These are phyloP conservation scores for Raffaelea albimanens DNA, from an alignment of 2,329 filamentous ascomycete genomes.

Conservation along the genomic window DNA sequence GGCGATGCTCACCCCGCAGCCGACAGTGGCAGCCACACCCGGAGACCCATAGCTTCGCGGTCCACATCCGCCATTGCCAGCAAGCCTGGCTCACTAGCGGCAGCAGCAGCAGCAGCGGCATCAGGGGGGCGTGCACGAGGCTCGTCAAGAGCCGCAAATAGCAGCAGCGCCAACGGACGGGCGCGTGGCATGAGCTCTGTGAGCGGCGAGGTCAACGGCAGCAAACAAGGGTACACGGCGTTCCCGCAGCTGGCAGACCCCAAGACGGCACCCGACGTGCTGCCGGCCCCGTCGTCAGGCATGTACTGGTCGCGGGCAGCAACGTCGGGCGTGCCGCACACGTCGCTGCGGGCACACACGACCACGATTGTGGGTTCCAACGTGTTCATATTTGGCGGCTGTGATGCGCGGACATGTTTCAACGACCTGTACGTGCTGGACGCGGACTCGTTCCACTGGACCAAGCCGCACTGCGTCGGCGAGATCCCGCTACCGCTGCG, in stretches of 20 bases:
- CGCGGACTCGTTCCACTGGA: conserved; percentile 63
- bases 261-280: conserved; percentile 47
- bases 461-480: conserved; percentile 52
- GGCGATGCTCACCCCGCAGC: conserved; percentile 4
- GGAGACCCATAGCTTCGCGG: conserved; percentile 33
- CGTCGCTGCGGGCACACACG: conserved; percentile 56
- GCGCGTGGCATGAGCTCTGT: conserved; percentile 9
- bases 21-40: conserved; percentile 22
- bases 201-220: conserved; percentile 14
- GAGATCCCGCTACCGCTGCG: conserved; percentile 56
- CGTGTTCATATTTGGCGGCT: conserved; percentile 60
- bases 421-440: conserved; percentile 62
- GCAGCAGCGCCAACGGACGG: neutral
- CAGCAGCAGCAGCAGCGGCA: neutral
- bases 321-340: conserved; percentile 52
- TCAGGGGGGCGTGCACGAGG: neutral
- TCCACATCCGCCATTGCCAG: conserved; percentile 43
- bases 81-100: conserved; percentile 15
- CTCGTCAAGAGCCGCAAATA: too few species aligned
- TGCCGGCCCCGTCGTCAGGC: conserved; percentile 54
- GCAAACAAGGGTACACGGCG: conserved; percentile 28
- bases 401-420: conserved; percentile 57
- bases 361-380: conserved; percentile 57
- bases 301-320: conserved; percentile 65
- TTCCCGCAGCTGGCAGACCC: conserved; percentile 51